These are phyloP conservation scores for Globomyces sp. DNA, from an alignment of 371 early-diverging fungal species.

Conservation along the genomic window DNA sequence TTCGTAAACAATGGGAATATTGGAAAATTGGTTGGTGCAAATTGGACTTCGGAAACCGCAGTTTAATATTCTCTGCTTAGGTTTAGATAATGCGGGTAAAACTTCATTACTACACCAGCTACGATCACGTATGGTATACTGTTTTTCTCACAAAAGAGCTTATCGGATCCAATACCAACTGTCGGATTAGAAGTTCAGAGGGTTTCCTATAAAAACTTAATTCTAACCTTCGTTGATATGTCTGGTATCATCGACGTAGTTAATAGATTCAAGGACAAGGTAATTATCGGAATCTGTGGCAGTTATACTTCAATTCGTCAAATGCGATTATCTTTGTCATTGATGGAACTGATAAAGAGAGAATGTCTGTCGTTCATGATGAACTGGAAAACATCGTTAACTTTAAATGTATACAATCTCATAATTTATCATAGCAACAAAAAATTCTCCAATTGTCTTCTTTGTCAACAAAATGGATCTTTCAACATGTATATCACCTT, in stretches of 20 bases:
- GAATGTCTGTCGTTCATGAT: conserved; percentile 8
- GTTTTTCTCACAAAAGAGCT: neutral
- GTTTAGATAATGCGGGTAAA: conserved; percentile 15
- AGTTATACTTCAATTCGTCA: neutral
- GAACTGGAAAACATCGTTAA: conserved; percentile 4
- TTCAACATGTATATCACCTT: neutral
- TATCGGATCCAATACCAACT: conserved; percentile 2
- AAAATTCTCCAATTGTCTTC: conserved; percentile 1
- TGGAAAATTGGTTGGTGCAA: neutral
- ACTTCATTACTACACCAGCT: conserved; percentile 2
- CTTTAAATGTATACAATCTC: neutral
- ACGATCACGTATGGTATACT: neutral
- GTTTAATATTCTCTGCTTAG: conserved; percentile 1
- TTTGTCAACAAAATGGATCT: conserved; percentile 13
- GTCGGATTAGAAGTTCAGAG: neutral
- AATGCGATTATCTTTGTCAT: conserved; percentile 9
- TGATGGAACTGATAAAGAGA: conserved; percentile 14
- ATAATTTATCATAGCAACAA: neutral
- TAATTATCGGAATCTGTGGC: conserved; percentile 5
- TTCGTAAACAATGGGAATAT: neutral
- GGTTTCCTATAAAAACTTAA: neutral
- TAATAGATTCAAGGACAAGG: neutral
- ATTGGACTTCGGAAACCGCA: conserved; percentile 1
- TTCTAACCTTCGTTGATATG: neutral
- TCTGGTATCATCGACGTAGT: neutral